Conservation (phyloP, 1,139 yeast species). For the Keqinozyma sinolaborantium region DNA sequence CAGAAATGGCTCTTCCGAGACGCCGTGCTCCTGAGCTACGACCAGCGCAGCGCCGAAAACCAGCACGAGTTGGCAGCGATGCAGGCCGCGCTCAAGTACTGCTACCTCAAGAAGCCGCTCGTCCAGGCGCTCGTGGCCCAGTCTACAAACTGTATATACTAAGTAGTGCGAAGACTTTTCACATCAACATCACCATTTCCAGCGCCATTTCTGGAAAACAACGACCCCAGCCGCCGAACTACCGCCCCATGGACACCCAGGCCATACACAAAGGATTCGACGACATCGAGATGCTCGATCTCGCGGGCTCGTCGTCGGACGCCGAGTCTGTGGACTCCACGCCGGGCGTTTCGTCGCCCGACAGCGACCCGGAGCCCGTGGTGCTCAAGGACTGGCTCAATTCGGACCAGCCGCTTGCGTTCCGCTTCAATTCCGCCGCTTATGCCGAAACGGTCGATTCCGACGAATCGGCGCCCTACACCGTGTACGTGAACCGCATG, state of each 20-base stretch:
- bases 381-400: conserved; percentile 37
- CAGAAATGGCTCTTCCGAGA: conserved; percentile 15
- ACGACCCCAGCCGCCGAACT: conserved; percentile 1
- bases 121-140: conserved; percentile 13
- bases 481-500: conserved; percentile 26
- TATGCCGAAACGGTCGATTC: conserved; percentile 25
- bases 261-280: conserved; percentile 17
- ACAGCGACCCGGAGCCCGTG: conserved; percentile 12
- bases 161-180: too few relatives aligned
- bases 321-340: conserved; percentile 28
- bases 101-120: conserved; percentile 11
- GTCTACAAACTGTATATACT: too few relatives aligned
- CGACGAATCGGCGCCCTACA: conserved; percentile 16
- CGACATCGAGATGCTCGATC: conserved; percentile 46
- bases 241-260: not conserved
- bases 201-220: too few relatives aligned
- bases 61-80: conserved; percentile 5
- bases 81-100: conserved; percentile 8
- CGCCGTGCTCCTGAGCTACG: conserved; percentile 3
- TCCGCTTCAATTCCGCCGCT: conserved; percentile 24
- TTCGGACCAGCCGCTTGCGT: conserved; percentile 22
- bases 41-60: conserved; percentile 2
- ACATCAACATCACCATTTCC: too few relatives aligned
- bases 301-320: conserved; percentile 35
- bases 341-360: conserved; percentile 12